Percentiles rank a stretch among this genome's conserved stretches.
Evolutionary conservation across 202 grass and related monocot genomes (phyloP).

Genomic region (Elaeis oleifera): DNA sequence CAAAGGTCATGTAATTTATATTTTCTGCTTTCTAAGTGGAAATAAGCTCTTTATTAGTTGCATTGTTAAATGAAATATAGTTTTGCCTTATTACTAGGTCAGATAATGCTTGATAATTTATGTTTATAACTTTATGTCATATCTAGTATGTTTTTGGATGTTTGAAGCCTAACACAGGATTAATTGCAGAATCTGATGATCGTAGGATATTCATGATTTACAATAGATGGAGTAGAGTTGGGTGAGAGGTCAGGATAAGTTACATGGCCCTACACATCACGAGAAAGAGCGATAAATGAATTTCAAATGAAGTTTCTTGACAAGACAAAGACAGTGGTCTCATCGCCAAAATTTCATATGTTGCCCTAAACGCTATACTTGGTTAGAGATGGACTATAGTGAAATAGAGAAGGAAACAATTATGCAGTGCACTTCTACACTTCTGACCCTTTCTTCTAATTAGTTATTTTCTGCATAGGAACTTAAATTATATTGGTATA

Average conservation of each 20-base stretch:
- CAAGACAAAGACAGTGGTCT: constrained; percentile 73
- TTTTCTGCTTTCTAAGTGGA: too few relatives aligned
- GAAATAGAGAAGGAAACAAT: constrained; percentile 55
- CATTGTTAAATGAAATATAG: too few relatives aligned
- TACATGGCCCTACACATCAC: constrained; percentile 57
- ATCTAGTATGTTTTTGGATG: too few relatives aligned
- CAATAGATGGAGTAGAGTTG: constrained; percentile 96
- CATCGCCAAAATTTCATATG: constrained; percentile 54
- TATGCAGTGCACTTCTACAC: constrained; percentile 24
- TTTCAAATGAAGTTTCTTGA: constrained; percentile 62
- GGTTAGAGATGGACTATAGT: constrained; percentile 91
- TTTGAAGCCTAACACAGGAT: constrained; percentile 7
- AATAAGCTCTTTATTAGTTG: too few relatives aligned
- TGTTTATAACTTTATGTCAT: too few relatives aligned
- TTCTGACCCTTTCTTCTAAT: background rate
- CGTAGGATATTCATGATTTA: constrained; percentile 70
- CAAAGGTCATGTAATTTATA: too few relatives aligned
- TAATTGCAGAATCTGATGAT: constrained; percentile 71
- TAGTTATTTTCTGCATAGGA: constrained; percentile 1
- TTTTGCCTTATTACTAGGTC: too few relatives aligned
- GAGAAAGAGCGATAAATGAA: constrained; percentile 44
- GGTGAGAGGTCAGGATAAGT: constrained; percentile 66
- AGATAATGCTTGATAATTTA: too few relatives aligned
- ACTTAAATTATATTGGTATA: too few relatives aligned
- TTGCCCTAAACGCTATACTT: constrained; percentile 53